phyloP scores from a whole-genome alignment of 2,329 filamentous ascomycete genomes.

The Mariannaea sp. region DNA sequence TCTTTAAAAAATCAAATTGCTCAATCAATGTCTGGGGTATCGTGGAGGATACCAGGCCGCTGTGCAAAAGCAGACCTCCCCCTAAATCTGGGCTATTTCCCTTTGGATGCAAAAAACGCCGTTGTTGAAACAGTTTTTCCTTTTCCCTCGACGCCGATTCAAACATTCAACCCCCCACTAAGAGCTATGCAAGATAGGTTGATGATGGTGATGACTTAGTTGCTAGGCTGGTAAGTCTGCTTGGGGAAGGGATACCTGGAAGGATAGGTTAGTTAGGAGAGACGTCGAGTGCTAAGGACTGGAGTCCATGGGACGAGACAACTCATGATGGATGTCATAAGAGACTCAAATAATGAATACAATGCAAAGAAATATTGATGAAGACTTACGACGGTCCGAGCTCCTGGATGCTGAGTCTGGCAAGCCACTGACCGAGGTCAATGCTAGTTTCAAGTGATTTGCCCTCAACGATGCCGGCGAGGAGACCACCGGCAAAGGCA shows the following conservation, averaged over 20 bases:
- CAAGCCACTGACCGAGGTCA: slow-evolving; percentile 96
- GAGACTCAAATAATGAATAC: slow-evolving; percentile 24
- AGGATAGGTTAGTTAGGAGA: slow-evolving; percentile 27
- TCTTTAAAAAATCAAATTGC: slow-evolving; percentile 36
- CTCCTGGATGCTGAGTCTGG: slow-evolving; percentile 91
- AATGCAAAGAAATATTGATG: slow-evolving; percentile 19
- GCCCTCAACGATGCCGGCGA: slow-evolving; percentile 85
- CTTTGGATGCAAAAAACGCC: slow-evolving; percentile 49
- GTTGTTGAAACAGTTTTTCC: slow-evolving; percentile 62
- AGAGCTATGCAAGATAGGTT: slow-evolving; percentile 35
- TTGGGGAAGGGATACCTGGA: slow-evolving; percentile 80
- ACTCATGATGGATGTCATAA: slow-evolving; percentile 21
- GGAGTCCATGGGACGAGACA: slow-evolving; percentile 20
- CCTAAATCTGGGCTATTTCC: slow-evolving; percentile 33
- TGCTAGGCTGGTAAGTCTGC: slow-evolving; percentile 68
- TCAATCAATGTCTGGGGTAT: slow-evolving; percentile 42
- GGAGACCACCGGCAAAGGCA: slow-evolving; percentile 93
- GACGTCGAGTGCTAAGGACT: slow-evolving; percentile 16
- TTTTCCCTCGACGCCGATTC: slow-evolving; percentile 50
- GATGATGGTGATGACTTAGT: slow-evolving; percentile 37
- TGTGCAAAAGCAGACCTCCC: slow-evolving; percentile 42
- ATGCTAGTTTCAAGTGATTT: slow-evolving; percentile 78
- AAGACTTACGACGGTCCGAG: slow-evolving; percentile 88
- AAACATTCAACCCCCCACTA: slow-evolving; percentile 35
- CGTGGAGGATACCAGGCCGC: slow-evolving; percentile 50